Percentiles rank a stretch among this genome's conserved stretches.
phyloP scores from a whole-genome alignment of 306 rosid species.

The Purshia tridentata region DNA sequence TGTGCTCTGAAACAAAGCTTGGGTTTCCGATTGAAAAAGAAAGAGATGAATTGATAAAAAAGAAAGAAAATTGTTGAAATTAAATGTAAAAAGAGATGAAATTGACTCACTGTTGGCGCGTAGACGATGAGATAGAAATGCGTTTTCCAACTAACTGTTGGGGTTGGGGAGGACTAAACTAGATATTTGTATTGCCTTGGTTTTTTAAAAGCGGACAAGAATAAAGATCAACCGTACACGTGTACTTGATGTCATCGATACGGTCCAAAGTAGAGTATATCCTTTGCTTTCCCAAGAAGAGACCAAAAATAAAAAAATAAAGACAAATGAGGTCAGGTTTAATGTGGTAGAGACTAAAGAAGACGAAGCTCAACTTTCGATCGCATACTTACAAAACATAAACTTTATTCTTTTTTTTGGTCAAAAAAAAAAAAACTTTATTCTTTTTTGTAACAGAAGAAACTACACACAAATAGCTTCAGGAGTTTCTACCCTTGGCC shows the following conservation, averaged over 20 bases:
- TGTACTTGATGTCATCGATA: not conserved
- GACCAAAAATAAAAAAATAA: not conserved
- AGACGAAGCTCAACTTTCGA: too few relatives aligned
- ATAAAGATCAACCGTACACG: slow-evolving; percentile 2
- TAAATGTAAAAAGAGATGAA: not conserved
- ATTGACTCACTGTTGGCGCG: slow-evolving; percentile 11
- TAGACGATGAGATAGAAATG: not conserved
- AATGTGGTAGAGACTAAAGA: not conserved
- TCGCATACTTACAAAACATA: too few relatives aligned
- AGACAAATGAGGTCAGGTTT: not conserved
- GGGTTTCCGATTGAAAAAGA: not conserved
- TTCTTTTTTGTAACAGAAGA: too few relatives aligned
- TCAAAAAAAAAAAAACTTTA: too few relatives aligned
- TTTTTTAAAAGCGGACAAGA: not conserved
- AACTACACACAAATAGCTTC: too few relatives aligned
- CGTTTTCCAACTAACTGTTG: not conserved
- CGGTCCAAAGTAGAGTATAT: not conserved
- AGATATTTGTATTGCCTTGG: slow-evolving; percentile 2
- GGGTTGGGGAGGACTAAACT: too few relatives aligned
- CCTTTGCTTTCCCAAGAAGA: not conserved
- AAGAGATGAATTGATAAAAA: not conserved
- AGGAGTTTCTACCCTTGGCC: too few relatives aligned
- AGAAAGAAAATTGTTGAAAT: not conserved
- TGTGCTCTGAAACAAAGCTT: not conserved
- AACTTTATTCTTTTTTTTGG: too few relatives aligned